Evolutionary conservation across 805 yeast species (phyloP).

Genomic region (Wickerhamiella qilinensis): DNA sequence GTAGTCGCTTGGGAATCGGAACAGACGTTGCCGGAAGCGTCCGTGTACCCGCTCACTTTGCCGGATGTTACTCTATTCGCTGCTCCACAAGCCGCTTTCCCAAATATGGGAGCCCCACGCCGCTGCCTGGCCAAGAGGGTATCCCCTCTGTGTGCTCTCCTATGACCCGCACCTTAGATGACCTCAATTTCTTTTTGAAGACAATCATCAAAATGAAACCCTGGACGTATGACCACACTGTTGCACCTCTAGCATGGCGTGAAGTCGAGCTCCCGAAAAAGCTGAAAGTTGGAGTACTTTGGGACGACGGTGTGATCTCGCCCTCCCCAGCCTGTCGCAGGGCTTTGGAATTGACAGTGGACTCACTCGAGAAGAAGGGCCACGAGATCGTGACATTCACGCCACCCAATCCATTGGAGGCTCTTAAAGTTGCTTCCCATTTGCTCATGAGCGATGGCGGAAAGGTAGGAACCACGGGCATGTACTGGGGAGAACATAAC

Average conservation of each 20-base stretch:
- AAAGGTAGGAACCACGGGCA: conserved; percentile 14
- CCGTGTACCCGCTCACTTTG: conserved; percentile 37
- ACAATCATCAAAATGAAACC: conserved; percentile 33
- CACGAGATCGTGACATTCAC: conserved; percentile 30
- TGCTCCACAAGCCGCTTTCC: conserved; percentile 37
- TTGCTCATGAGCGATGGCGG: conserved; percentile 24
- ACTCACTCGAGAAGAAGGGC: conserved; percentile 29
- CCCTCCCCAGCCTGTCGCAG: conserved; percentile 35
- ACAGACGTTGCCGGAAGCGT: conserved; percentile 43
- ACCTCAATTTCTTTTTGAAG: conserved; percentile 33
- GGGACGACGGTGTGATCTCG: conserved; percentile 32
- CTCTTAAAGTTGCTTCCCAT: conserved; percentile 39
- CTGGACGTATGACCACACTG: conserved; percentile 35
- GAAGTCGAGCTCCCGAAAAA: conserved; percentile 24
- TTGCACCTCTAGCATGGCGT: conserved; percentile 36
- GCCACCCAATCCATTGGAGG: conserved; percentile 37
- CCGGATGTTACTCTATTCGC: conserved; percentile 34
- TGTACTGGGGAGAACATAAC: conserved; percentile 20
- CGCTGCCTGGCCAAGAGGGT: conserved; percentile 33
- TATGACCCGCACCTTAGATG: conserved; percentile 32
- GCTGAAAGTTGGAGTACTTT: conserved; percentile 33
- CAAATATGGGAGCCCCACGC: conserved; percentile 23
- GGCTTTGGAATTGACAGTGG: conserved; percentile 25
- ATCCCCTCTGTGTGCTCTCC: conserved; percentile 30
- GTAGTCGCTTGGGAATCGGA: conserved; percentile 37